Conservation (phyloP, 1,139 yeast species). For the Candida anutae region DNA sequence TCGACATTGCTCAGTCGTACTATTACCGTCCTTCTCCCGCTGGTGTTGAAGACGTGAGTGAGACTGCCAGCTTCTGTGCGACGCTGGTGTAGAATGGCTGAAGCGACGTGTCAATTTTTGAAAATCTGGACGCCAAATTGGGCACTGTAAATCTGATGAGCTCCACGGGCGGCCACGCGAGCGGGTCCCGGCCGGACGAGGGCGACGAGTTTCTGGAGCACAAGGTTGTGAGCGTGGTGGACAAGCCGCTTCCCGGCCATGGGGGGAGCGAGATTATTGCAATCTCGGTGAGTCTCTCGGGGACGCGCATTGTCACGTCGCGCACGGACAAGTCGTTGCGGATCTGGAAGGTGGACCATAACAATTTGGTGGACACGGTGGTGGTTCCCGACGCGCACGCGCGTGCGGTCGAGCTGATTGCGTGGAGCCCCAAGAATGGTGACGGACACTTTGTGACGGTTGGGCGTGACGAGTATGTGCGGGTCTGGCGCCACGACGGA, state of each 20-base stretch:
- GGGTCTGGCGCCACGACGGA: slow-evolving; percentile 50
- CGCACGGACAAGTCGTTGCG: slow-evolving; percentile 40
- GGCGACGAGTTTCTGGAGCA: too few relatives aligned
- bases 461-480: slow-evolving; percentile 46
- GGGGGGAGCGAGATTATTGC: slow-evolving; percentile 24
- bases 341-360: slow-evolving; percentile 31
- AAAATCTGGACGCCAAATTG: too few relatives aligned
- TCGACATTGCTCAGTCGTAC: slow-evolving; percentile 13
- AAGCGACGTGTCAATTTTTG: slow-evolving; percentile 9
- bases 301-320: slow-evolving; percentile 37
- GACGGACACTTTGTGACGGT: slow-evolving; percentile 51
- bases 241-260: slow-evolving; percentile 21
- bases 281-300: slow-evolving; percentile 30
- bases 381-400: slow-evolving; percentile 39
- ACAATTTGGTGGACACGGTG: slow-evolving; percentile 23
- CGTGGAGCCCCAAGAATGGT: slow-evolving; percentile 58
- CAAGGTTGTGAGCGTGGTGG: slow-evolving; percentile 16
- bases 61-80: too few relatives aligned
- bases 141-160: too few relatives aligned
- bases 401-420: slow-evolving; percentile 39
- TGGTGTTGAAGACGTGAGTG: too few relatives aligned
- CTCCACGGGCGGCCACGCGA: too few relatives aligned
- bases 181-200: too few relatives aligned
- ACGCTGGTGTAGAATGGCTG: slow-evolving; percentile 1
- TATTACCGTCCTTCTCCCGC: too few relatives aligned